A percentile compares a stretch with the other conserved stretches of the same genome.
These are phyloP conservation scores for Aspergillus incahuasiensis DNA, from an alignment of 495 filamentous ascomycete species.

Conservation along the genomic window DNA sequence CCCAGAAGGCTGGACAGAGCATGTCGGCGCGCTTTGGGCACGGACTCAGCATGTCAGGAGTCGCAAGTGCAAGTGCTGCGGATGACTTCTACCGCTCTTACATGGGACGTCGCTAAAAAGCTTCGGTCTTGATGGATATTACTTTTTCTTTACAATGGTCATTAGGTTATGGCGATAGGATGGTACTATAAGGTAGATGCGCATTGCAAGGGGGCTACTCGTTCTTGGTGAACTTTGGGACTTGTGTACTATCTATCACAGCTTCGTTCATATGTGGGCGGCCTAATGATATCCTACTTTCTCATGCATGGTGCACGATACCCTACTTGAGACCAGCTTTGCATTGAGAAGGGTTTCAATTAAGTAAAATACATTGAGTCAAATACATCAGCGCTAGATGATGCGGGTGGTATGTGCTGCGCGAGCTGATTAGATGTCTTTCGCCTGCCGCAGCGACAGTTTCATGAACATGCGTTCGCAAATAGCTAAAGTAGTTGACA, in stretches of 20 bases:
- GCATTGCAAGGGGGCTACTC: background rate
- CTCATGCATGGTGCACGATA: background rate
- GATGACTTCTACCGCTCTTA: constrained; percentile 82
- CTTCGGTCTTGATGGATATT: background rate
- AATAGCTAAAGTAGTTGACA: constrained; percentile 30
- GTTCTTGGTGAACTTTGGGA: constrained; percentile 2
- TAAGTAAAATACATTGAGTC: constrained; percentile 12
- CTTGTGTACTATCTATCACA: constrained; percentile 2
- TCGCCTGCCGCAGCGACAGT: background rate
- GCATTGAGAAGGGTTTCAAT: constrained; percentile 7
- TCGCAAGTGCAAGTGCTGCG: constrained; percentile 55
- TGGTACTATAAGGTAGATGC: background rate
- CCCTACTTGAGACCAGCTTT: background rate
- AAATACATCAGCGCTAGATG: constrained; percentile 8
- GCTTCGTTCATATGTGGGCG: background rate
- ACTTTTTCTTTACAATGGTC: background rate
- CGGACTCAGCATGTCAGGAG: constrained; percentile 50
- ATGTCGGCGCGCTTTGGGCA: constrained; percentile 63
- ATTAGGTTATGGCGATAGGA: background rate
- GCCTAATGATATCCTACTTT: constrained; percentile 11
- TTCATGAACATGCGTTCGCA: background rate
- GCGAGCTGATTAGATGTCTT: background rate
- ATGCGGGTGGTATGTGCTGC: constrained; percentile 6
- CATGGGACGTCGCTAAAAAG: constrained; percentile 54
- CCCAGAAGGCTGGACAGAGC: constrained; percentile 68